phyloP scores from a whole-genome alignment of 1,139 yeast species.

The Zygoascus hellenicus region DNA sequence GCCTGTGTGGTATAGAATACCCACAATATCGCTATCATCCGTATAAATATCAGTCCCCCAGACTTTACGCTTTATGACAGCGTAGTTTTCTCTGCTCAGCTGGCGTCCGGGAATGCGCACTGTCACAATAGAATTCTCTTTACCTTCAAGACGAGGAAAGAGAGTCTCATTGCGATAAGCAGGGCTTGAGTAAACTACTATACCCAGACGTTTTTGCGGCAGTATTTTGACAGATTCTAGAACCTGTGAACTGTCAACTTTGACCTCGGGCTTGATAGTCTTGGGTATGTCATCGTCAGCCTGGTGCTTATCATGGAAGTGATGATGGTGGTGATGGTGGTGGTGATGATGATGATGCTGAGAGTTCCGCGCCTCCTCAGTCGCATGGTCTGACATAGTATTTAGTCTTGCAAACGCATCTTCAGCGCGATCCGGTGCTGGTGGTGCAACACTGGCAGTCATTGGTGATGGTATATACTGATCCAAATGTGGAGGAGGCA shows the following conservation, averaged over 20 bases:
- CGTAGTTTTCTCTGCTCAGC: constrained; percentile 33
- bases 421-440: constrained; percentile 5
- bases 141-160: constrained; percentile 38
- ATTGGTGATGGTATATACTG: no score
- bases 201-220: constrained; percentile 51
- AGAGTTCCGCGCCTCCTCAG: constrained; percentile 3
- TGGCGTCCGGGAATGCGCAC: constrained; percentile 50
- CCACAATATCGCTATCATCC: constrained; percentile 82
- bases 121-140: constrained; percentile 57
- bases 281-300: constrained; percentile 11
- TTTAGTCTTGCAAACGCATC: constrained; percentile 32
- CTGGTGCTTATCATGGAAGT: constrained; percentile 8
- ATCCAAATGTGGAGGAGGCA: no score
- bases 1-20: constrained; percentile 72
- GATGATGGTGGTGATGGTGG: constrained; percentile 23
- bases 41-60: constrained; percentile 96
- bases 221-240: constrained; percentile 38
- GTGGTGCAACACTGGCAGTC: no score
- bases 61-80: constrained; percentile 48
- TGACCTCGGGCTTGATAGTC: constrained; percentile 24
- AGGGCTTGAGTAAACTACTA: constrained; percentile 54
- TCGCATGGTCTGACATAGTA: constrained; percentile 11
- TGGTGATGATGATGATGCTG: constrained; percentile 22
- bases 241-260: constrained; percentile 43
- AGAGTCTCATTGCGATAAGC: constrained; percentile 19